These are phyloP conservation scores for Debaryomyces prosopidis DNA, from an alignment of 805 yeast genomes.

Conservation along the genomic window DNA sequence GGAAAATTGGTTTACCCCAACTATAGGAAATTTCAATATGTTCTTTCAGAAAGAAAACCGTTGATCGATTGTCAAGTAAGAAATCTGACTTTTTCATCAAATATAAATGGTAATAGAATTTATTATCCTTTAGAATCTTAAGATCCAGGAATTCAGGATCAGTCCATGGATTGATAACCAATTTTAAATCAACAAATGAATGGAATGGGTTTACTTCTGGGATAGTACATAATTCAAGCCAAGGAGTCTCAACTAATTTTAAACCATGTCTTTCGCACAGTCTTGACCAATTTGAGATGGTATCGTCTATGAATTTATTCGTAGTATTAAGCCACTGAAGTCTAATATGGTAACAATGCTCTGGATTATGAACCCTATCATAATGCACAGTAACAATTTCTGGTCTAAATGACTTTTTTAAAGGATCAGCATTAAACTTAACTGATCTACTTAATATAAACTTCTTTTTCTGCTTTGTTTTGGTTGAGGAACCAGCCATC, in stretches of 20 bases:
- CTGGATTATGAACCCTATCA: slow-evolving; percentile 91
- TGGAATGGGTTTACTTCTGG: slow-evolving; percentile 85
- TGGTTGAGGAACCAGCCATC: slow-evolving; percentile 21
- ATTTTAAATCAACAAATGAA: slow-evolving; percentile 68
- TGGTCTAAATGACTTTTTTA: slow-evolving; percentile 66
- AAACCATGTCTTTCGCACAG: slow-evolving; percentile 85
- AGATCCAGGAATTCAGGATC: slow-evolving; percentile 51
- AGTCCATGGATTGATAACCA: slow-evolving; percentile 72
- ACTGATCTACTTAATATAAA: slow-evolving; percentile 69
- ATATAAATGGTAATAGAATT: slow-evolving; percentile 75
- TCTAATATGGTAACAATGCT: slow-evolving; percentile 88
- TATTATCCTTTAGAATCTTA: slow-evolving; percentile 48
- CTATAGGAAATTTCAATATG: slow-evolving; percentile 73
- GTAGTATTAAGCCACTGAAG: slow-evolving; percentile 93
- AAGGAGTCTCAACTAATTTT: slow-evolving; percentile 79
- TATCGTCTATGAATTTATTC: slow-evolving; percentile 52
- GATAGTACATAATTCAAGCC: slow-evolving; percentile 78
- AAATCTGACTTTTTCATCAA: slow-evolving; percentile 72
- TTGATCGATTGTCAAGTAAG: slow-evolving; percentile 77
- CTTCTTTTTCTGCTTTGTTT: slow-evolving; percentile 24
- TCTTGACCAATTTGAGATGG: slow-evolving; percentile 62
- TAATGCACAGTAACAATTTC: slow-evolving; percentile 83
- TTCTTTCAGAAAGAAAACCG: slow-evolving; percentile 55
- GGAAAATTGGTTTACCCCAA: slow-evolving; percentile 87
- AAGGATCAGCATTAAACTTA: slow-evolving; percentile 73